Conservation (phyloP, 1,284 basidiomycete species). For the Microbotryum silenes-acaulis region DNA sequence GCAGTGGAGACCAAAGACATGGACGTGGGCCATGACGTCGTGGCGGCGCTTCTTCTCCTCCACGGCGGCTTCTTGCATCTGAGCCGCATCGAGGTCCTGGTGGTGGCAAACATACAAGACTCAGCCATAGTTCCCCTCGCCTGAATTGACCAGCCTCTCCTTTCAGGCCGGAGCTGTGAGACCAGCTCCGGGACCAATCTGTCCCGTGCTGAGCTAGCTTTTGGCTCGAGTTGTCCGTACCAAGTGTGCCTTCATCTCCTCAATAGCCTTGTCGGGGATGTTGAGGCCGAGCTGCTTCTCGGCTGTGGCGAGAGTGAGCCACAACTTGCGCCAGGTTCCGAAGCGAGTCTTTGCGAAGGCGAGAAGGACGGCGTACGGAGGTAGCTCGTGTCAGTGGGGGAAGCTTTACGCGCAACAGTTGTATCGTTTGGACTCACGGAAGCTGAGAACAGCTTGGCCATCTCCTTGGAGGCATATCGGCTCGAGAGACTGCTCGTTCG, state of each 20-base stretch:
- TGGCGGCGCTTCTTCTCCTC: constrained; percentile 98
- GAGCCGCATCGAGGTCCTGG: constrained; percentile 72
- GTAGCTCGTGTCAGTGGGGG: background rate
- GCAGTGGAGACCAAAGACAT: constrained; percentile 85
- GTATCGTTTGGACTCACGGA: constrained; percentile 49
- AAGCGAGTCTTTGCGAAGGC: constrained; percentile 69
- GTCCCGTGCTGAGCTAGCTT: too few relatives aligned
- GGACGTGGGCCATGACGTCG: constrained; percentile 99
- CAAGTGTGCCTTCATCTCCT: constrained; percentile 86
- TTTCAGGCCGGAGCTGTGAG: background rate
- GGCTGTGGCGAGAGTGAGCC: constrained; percentile 92
- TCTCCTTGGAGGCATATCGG: constrained; percentile 98
- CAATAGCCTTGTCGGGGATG: constrained; percentile 82
- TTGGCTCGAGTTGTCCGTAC: constrained; percentile 43
- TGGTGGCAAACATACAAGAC: background rate
- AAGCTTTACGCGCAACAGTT: background rate
- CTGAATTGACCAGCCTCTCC: background rate
- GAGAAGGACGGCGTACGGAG: background rate
- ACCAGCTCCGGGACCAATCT: background rate
- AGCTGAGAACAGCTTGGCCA: constrained; percentile 91
- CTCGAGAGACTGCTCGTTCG: constrained; percentile 45
- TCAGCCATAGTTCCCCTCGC: background rate
- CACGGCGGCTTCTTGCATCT: constrained; percentile 82
- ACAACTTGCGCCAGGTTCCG: constrained; percentile 91
- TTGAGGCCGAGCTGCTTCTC: constrained; percentile 91